Base-by-base conservation (phyloP, 2,329 filamentous ascomycete species). In the Cladosporium sp. region DNA sequence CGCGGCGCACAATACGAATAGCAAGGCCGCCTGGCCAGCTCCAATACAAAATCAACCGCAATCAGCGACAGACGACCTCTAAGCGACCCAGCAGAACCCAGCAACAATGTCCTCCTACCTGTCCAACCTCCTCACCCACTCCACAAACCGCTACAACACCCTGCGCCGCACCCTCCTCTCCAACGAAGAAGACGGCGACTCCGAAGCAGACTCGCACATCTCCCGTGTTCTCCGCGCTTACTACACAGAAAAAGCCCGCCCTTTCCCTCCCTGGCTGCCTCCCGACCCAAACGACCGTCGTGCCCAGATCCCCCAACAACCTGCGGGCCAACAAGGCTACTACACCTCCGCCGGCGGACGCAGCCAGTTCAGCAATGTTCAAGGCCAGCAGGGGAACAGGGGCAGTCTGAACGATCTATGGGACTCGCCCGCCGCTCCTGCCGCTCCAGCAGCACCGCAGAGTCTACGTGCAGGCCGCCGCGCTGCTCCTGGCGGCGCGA, bases 161-260 rank as follows among this genome's bases (percentile, higher is more conserved):
- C 76, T 86, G 57, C 82, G 82, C 39, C 81, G 76, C 60, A 87
- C 87, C 61, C 85, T 90, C 62, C 85, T 92, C 63, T 84, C 89
- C 37, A 75, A 75, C 71, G 79, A 81, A 70, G 74, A 75, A 59
- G 79, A 82, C 70, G 79, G 79, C 68, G 79, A 82, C 70, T 80
- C 78, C 55, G 78, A 95, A 75, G 92, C 97, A 77, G 91, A 96
- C 77, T 95, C 92, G 2, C 92, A 97, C 78, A 89, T 97, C 69
- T 95, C 90, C 76, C 90, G 94, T 68, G 92, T 96, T 37, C 85
- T 99, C 25, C 89, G 94, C 68, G 88, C 86, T 67, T 96, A 97
- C 82, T 97, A 99, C 80, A 84, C 81, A 54, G 92, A 97, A 74
- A 94, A 95, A 71, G 89, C 88, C 66, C 86, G 87, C 20, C 81